phyloP scores from a whole-genome alignment of 768 basidiomycete species.

The Coprinopsis marcescibilis region DNA sequence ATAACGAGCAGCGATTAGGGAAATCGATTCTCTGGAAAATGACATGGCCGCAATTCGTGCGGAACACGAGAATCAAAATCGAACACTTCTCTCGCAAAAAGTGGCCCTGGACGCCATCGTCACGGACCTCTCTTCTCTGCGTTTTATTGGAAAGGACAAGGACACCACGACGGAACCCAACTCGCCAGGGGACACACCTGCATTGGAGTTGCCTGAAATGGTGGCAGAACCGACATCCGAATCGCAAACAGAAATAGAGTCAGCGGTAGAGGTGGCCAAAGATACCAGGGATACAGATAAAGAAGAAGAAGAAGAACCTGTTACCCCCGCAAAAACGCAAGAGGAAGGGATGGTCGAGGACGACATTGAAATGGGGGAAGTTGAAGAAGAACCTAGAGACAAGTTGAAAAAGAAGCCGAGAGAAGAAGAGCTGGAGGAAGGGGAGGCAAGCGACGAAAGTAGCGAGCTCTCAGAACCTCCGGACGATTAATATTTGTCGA shows the following conservation, averaged over 20 bases:
- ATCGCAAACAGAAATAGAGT: constrained; percentile 11
- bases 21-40: constrained; percentile 64
- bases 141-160: constrained; percentile 64
- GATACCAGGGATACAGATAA: constrained; percentile 9
- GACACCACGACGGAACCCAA: constrained; percentile 41
- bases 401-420: constrained; percentile 50
- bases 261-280: background rate
- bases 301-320: constrained; percentile 21
- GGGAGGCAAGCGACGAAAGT: constrained; percentile 78
- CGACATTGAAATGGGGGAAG: constrained; percentile 91
- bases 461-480: constrained; percentile 76
- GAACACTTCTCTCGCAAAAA: constrained; percentile 63
- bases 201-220: constrained; percentile 26
- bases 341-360: too few species aligned
- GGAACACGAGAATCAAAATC: constrained; percentile 71
- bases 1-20: constrained; percentile 31
- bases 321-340: too few species aligned
- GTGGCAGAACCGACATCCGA: constrained; percentile 11
- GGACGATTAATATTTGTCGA: constrained; percentile 35
- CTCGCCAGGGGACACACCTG: constrained; percentile 46
- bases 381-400: constrained; percentile 62
- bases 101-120: constrained; percentile 62
- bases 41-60: constrained; percentile 70
- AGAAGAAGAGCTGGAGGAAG: constrained; percentile 75
- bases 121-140: constrained; percentile 51